phyloP scores from a whole-genome alignment of 352 stramenopile species.

The Phytophthora colocasiae region DNA sequence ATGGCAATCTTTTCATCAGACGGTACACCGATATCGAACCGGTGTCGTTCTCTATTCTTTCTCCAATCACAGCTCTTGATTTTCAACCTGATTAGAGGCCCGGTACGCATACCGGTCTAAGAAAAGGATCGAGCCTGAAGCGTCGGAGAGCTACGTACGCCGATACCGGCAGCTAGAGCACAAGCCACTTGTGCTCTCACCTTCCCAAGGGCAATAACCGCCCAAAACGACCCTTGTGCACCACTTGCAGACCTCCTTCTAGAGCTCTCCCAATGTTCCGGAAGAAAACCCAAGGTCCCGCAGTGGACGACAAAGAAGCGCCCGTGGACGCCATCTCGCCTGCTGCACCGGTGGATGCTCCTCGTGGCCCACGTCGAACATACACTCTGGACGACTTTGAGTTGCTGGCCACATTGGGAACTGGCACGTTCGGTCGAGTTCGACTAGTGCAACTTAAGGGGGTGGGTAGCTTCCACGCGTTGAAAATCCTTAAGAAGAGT shows the following conservation, averaged over 20 bases:
- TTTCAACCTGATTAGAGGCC: slow-evolving; percentile 12
- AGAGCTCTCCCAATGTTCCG: slow-evolving; percentile 40
- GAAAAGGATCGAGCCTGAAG: slow-evolving; percentile 33
- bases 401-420: slow-evolving; percentile 80
- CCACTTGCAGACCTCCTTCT: too few species aligned
- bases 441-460: slow-evolving; percentile 79
- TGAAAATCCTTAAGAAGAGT: slow-evolving; percentile 95
- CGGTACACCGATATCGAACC: too few species aligned
- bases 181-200: slow-evolving; percentile 29
- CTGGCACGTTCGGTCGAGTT: slow-evolving; percentile 91
- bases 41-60: not conserved
- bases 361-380: slow-evolving; percentile 36
- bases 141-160: slow-evolving; percentile 31
- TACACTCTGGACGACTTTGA: slow-evolving; percentile 82
- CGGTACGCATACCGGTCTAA: not conserved
- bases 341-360: slow-evolving; percentile 41
- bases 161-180: not conserved
- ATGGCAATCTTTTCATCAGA: too few species aligned
- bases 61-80: not conserved
- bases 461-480: slow-evolving; percentile 71
- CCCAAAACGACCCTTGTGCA: slow-evolving; percentile 1
- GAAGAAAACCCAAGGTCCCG: slow-evolving; percentile 40
- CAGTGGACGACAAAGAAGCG: slow-evolving; percentile 44
- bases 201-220: slow-evolving; percentile 22
- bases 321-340: slow-evolving; percentile 65